phyloP scores from a whole-genome alignment of 257 asterid species.

The Pogostemon cablin region DNA sequence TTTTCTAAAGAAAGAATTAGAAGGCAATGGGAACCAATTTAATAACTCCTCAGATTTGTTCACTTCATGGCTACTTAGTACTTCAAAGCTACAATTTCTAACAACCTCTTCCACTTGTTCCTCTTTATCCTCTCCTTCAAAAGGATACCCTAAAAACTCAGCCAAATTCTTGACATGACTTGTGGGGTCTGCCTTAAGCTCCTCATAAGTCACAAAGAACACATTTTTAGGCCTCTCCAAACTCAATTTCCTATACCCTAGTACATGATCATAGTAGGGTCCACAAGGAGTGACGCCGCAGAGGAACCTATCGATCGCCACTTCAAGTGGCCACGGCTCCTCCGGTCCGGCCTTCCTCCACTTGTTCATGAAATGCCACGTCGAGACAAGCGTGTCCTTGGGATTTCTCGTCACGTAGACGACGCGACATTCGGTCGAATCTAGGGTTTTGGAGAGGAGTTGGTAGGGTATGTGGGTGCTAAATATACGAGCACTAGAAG shows the following conservation, averaged over 20 bases:
- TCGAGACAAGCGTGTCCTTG: constrained; percentile 51
- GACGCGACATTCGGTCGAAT: constrained; percentile 28
- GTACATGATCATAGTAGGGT: constrained; percentile 52
- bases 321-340: constrained; percentile 36
- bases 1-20: constrained; percentile 45
- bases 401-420: constrained; percentile 45
- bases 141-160: constrained; percentile 45
- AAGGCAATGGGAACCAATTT: constrained; percentile 37
- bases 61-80: constrained; percentile 42
- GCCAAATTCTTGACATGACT: constrained; percentile 43
- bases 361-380: constrained; percentile 53
- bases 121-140: constrained; percentile 33
- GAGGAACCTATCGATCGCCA: constrained; percentile 41
- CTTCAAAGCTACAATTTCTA: constrained; percentile 40
- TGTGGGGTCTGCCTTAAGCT: constrained; percentile 36
- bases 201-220: constrained; percentile 51
- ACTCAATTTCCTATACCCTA: constrained; percentile 45
- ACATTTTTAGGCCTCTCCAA: constrained; percentile 31
- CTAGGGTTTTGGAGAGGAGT: constrained; percentile 35
- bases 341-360: constrained; percentile 27
- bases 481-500: constrained; percentile 8
- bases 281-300: constrained; percentile 48
- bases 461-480: constrained; percentile 41
- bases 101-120: constrained; percentile 39
- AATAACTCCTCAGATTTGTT: constrained; percentile 41